phyloP scores from a whole-genome alignment of 2,329 filamentous ascomycete species.

The Colletotrichum gloeosporioides region DNA sequence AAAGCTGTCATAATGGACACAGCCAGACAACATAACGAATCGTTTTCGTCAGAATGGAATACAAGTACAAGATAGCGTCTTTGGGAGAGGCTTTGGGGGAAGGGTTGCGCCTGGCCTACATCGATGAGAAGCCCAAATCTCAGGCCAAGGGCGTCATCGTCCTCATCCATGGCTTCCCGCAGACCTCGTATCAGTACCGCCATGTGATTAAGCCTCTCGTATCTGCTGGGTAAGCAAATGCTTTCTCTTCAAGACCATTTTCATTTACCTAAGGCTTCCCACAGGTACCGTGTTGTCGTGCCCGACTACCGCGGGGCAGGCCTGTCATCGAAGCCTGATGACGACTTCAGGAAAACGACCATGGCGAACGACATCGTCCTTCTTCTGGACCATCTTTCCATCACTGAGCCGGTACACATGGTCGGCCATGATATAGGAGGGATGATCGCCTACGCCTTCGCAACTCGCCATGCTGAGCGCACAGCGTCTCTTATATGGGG shows the following conservation, averaged over 20 bases:
- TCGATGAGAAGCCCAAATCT: neutral
- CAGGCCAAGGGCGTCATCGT: constrained; percentile 37
- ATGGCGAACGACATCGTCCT: constrained; percentile 44
- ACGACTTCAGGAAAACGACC: constrained; percentile 43
- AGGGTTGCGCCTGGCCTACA: neutral
- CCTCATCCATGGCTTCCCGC: constrained; percentile 52
- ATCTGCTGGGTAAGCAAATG: constrained; percentile 33
- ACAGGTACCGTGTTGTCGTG: constrained; percentile 37
- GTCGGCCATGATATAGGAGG: constrained; percentile 54
- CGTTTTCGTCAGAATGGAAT: neutral
- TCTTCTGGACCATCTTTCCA: constrained; percentile 33
- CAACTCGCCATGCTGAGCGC: neutral
- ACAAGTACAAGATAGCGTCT: neutral
- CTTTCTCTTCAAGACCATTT: too few relatives aligned
- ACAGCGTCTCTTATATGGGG: neutral
- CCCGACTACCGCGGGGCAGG: constrained; percentile 47
- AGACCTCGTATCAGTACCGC: constrained; percentile 50
- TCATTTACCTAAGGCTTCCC: neutral
- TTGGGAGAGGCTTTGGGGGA: neutral
- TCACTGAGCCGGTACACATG: constrained; percentile 43
- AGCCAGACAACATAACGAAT: neutral
- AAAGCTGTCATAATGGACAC: neutral
- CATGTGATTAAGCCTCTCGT: constrained; percentile 40
- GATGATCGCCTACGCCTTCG: constrained; percentile 37
- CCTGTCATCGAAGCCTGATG: constrained; percentile 36